Evolutionary conservation across 2,329 filamentous ascomycete species (phyloP), one percentile per base, ranked within the genome.

Genomic region (Juglanconis oblonga): DNA sequence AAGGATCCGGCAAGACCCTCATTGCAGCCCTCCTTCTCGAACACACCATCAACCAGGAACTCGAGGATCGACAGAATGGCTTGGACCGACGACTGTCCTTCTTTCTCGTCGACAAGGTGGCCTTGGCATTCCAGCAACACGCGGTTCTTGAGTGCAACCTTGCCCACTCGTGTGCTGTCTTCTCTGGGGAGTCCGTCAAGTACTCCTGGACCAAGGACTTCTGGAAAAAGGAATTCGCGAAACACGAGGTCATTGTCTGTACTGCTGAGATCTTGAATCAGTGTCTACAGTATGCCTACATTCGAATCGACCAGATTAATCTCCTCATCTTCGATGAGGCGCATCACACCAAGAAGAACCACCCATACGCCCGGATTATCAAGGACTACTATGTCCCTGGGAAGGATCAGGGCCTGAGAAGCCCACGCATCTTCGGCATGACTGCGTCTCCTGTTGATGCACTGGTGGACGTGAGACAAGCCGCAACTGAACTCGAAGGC

Each of bases 251-350:
- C 33, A 84, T 98, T 64, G 92, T 98, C 5, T 97, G 92, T 75
- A 98, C 95, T 0, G 93, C 93, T 0, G 92, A 95, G 67, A 89
- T 98, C 3, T 80, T 98, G 4, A 82, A 89, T 40, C 86, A 91
- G 63, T 92, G 89, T 66, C 81, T 99, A 2, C 83, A 87, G 64
- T 89, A 89, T 67, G 88, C 89, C 0, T 96, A 92, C 73, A 83
- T 97, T 61, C 83, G 74, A 9, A 97, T 99, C 77, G 78, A 85
- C 17, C 85, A 90, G 66, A 92, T 98, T 72, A 98, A 94, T 68
- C 82, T 99, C 1, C 79, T 99, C 42, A 87, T 98, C 62, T 97
- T 99, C 65, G 95, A 99, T 68, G 95, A 99, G 74, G 95, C 93
- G 5, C 95, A 99, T 68, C 95, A 98, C 69, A 87, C 94, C 0